Base-by-base conservation (phyloP, 2,329 filamentous ascomycete species). In the Fusarium sp. region DNA sequence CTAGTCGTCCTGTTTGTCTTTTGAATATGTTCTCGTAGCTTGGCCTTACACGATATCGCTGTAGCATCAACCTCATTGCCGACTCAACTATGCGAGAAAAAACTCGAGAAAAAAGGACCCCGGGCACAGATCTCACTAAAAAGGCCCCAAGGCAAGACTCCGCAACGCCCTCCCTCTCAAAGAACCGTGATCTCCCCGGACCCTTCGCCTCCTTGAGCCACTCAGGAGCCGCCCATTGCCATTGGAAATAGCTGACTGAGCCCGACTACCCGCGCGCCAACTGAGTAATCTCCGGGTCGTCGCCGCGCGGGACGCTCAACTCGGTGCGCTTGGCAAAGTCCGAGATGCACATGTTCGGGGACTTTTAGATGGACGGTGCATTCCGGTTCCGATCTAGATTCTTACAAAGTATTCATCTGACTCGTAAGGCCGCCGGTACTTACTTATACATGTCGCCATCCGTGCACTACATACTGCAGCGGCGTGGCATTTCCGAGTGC, bases 211-310 rank as follows among this genome's bases (percentile, higher is more conserved):
- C 63, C 64, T 40, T 58, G 47, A 45, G 56, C 74, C 72, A 72
- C 69, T 76, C 52, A 71, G 66, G 58, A 76, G 67, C 50, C 63
- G 22, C 35, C 57, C 62, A 64, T 66, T 68, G 58, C 47, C 64
- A 73, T 75, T 73, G 68, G 32, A 75, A 76, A 75, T 70, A 58
- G 67, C 73, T 75, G 70, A 76, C 72, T 74, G 71, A 74, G 50
- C 40, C 68, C 65, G 73, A 57, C 58, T 38, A 35, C 40, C 68
- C 76, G 76, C 76, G 76, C 76, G 76, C 60, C 66, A 70, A 37
- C 69, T 78, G 70, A 78, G 76, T 78, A 71, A 78, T 74, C 50
- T 27, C 27, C 52, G 56, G 63, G 40, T 40, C 30, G 14, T 71
- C 57, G 61, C 33, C 43, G 47, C 35, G 40, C 58, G 58, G 33